Base-by-base conservation (phyloP, 805 yeast genomes). In the Candida ortonii region DNA sequence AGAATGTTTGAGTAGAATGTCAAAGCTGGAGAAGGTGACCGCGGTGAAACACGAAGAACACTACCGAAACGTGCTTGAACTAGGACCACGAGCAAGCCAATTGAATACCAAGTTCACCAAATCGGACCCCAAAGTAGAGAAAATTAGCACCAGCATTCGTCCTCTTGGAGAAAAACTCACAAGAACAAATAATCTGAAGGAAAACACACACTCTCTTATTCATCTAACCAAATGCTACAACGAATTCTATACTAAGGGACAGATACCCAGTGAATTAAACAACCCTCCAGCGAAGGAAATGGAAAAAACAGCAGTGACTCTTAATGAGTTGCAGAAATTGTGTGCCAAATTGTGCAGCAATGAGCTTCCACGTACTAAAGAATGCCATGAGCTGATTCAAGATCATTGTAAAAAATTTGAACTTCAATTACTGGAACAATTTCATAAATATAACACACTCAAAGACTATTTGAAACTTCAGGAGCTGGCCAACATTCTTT, bases 391-490 rank as follows among this genome's bases (percentile, higher is more conserved):
- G 5, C 47, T 69, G 13, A 81, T 90, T 27, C 80, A 80, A 52
- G 73, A 78, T 47, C 83, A 78, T 53, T 81, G 95, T 9, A 87
- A 84, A 44, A 63, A 64, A 27, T 78, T 90, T 75, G 97, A 90
- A 55, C 71, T 71, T 32, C 72, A 75, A 19, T 63, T 89, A 35
- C 63, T 90, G 33, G 75, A 73, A 25, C 73, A 75, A 36, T 90
- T 90, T 48, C 83, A 80, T 48, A 67, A 71, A 16, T 86, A 87
- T n/a, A 84, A 84, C 47, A 74, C 77, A 38, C 74, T 73, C 16
- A 79, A 78, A 41, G 81, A 86, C 47, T 73, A 77, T 47, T 65
- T 67, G n/a, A 75, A 74, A 34, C 79, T 93, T 82, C 78, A 75
- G 49, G 87, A 80, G 37, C 73, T 80, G 16, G 86, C 96, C 0